Evolutionary conservation across 2,329 filamentous ascomycete genomes (phyloP).

Genomic region (Aspergillus pseudoterreus): DNA sequence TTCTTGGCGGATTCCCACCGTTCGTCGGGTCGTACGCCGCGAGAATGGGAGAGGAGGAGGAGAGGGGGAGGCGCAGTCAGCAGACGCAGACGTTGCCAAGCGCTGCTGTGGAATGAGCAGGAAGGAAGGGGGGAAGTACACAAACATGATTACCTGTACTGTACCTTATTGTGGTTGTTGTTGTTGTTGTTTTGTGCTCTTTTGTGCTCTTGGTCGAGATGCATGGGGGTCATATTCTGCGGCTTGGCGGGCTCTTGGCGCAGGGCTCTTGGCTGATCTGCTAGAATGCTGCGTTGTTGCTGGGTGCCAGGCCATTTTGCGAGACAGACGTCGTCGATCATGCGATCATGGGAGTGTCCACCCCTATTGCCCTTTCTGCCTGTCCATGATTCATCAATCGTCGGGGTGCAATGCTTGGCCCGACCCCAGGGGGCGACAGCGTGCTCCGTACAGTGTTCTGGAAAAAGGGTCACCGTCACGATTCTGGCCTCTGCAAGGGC

Average conservation of each 20-base stretch:
- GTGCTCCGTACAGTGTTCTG: background rate
- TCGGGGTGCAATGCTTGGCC: background rate
- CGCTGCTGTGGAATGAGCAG: slow-evolving; percentile 19
- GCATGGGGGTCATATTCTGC: background rate
- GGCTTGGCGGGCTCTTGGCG: slow-evolving; percentile 20
- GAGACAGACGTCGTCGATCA: background rate
- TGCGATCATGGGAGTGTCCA: background rate
- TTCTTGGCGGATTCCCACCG: slow-evolving; percentile 11
- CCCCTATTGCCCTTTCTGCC: background rate
- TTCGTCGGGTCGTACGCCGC: slow-evolving; percentile 1
- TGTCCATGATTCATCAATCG: background rate
- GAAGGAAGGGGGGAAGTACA: slow-evolving; percentile 15
- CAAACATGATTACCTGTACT: background rate
- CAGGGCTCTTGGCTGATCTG: slow-evolving; percentile 6
- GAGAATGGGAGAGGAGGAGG: background rate
- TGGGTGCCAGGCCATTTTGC: too few species aligned
- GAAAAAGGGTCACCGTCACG: background rate
- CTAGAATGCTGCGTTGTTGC: background rate
- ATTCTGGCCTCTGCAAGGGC: background rate
- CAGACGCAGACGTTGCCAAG: slow-evolving; percentile 19
- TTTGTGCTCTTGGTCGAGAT: too few species aligned
- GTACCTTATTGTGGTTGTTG: background rate
- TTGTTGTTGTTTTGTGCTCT: background rate
- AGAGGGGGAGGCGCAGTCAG: slow-evolving; percentile 5
- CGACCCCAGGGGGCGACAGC: background rate